phyloP scores from a whole-genome alignment of 768 basidiomycete genomes.

The Suillus spraguei region DNA sequence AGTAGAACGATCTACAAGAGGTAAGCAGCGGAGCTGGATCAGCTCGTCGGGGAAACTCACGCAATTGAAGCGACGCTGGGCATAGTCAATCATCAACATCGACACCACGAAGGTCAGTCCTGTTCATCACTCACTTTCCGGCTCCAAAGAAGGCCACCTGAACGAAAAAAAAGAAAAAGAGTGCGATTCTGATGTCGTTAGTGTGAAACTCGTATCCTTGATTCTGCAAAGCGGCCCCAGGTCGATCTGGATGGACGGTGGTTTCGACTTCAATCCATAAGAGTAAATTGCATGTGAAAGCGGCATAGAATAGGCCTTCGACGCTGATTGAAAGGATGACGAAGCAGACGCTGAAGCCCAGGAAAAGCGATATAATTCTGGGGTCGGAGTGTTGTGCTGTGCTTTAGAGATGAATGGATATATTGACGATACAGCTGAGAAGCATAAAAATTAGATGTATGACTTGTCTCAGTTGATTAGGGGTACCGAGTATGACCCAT shows the following conservation, averaged over 20 bases:
- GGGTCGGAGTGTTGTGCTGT: conserved; percentile 41
- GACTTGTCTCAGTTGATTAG: not conserved
- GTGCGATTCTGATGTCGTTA: conserved; percentile 71
- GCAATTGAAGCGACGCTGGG: conserved; percentile 81
- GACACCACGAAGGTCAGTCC: not conserved
- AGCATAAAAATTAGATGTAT: conserved; percentile 2
- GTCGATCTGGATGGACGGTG: conserved; percentile 22
- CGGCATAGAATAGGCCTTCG: conserved; percentile 79
- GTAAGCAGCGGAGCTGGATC: conserved; percentile 7
- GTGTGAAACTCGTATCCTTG: conserved; percentile 46
- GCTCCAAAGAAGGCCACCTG: conserved; percentile 88
- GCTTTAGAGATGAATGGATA: conserved; percentile 49
- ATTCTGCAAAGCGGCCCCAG: conserved; percentile 11
- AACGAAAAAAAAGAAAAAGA: conserved; percentile 86
- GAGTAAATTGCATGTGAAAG: conserved; percentile 62
- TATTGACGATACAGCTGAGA: conserved; percentile 49
- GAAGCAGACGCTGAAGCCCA: conserved; percentile 76
- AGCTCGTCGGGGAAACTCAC: conserved; percentile 40
- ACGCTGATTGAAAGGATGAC: conserved; percentile 80
- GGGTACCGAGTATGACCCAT: conserved; percentile 64
- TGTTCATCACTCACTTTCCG: conserved; percentile 61
- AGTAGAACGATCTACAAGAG: conserved; percentile 68
- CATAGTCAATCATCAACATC: conserved; percentile 7
- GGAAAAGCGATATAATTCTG: conserved; percentile 63
- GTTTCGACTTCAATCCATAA: conserved; percentile 71